Conservation (phyloP, 2,329 filamentous ascomycete species). For the Trichoderma koningii region DNA sequence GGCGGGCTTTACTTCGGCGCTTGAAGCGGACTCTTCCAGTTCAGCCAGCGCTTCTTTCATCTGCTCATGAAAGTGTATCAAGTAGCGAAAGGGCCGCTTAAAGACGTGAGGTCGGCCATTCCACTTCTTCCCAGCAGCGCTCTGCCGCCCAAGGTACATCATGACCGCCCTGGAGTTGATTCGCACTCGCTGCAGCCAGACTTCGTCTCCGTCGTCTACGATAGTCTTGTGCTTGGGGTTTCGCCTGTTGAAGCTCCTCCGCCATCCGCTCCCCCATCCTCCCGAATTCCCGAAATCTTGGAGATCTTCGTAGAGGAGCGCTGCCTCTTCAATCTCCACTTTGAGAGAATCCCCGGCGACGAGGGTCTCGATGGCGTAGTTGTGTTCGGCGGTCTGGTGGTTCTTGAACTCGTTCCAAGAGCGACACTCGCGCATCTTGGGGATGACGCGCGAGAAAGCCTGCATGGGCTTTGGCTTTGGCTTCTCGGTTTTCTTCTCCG, state of each 20-base stretch:
- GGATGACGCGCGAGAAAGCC: slow-evolving; percentile 18
- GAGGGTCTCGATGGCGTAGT: slow-evolving; percentile 20
- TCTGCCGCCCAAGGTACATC: slow-evolving; percentile 23
- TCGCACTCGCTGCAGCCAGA: slow-evolving; percentile 20
- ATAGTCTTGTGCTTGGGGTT: slow-evolving; percentile 21
- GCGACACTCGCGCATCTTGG: slow-evolving; percentile 1
- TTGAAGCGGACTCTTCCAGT: not conserved
- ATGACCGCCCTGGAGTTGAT: slow-evolving; percentile 21
- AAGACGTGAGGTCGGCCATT: slow-evolving; percentile 23
- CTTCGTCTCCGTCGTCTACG: slow-evolving; percentile 12
- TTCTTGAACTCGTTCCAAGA: slow-evolving; percentile 23
- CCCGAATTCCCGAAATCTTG: slow-evolving; percentile 2
- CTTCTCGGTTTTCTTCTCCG: slow-evolving; percentile 4
- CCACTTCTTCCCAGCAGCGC: slow-evolving; percentile 17
- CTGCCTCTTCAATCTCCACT: slow-evolving; percentile 16
- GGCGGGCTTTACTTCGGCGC: not conserved
- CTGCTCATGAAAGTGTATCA: slow-evolving; percentile 23
- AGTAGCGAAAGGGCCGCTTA: slow-evolving; percentile 15
- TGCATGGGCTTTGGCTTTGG: slow-evolving; percentile 23
- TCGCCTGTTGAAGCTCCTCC: slow-evolving; percentile 5
- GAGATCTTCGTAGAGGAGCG: slow-evolving; percentile 12
- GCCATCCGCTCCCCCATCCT: slow-evolving; percentile 3
- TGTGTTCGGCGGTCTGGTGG: slow-evolving; percentile 15
- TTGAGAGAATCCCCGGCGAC: slow-evolving; percentile 22
- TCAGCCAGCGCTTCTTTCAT: slow-evolving; percentile 22